Evolutionary conservation across 2,329 filamentous ascomycete genomes (phyloP), one percentile per base, ranked within the genome.

Genomic region (Paraconiothyrium brasiliense): DNA sequence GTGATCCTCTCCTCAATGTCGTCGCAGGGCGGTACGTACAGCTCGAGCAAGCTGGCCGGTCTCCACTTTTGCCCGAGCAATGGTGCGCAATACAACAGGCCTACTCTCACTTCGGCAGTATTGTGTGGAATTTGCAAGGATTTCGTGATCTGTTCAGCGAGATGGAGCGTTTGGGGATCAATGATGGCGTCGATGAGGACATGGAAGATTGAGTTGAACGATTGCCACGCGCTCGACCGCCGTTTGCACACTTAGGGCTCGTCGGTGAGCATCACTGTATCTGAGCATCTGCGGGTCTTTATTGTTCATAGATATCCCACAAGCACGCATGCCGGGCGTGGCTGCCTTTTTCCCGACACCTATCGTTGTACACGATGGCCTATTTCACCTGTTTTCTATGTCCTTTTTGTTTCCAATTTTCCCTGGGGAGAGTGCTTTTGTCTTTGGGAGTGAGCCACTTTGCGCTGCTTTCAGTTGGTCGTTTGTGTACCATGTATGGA

Each of bases 1-100:
- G 44, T 10, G 55, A 58, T 44, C 35, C 46, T 4, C 22, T 58
- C 22, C 24, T 58, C 14, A 1, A 32, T 10, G 2, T 14, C 7
- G 39, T 51, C 7, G 55, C 55, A 9, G 27, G 44, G 24, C 55
- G 55, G 13, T 50, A 58, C 9, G 35, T 34, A 10, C 4, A 30
- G 3, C 55, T 58, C 13, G 16, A 35, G 1, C 22, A n/a, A 4
- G 16, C 20, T 27, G 14, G 27, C 3, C 44, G 51, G 35, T 39
- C 37, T 20, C 47, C 55, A 9, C 55, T 58, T 5, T 50, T 14
- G 11, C 11, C 13, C 9, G 22, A 50, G 20, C 41, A 58, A 32
- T 50, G 46, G 24, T 16, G 1, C 2, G 35, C 4, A 14, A 57
- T 57, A 22, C 24, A 2, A 11, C 1, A 37, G 10, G 5, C 10